Base-by-base conservation (phyloP, 2,329 filamentous ascomycete species). In the Colletotrichum sp. region DNA sequence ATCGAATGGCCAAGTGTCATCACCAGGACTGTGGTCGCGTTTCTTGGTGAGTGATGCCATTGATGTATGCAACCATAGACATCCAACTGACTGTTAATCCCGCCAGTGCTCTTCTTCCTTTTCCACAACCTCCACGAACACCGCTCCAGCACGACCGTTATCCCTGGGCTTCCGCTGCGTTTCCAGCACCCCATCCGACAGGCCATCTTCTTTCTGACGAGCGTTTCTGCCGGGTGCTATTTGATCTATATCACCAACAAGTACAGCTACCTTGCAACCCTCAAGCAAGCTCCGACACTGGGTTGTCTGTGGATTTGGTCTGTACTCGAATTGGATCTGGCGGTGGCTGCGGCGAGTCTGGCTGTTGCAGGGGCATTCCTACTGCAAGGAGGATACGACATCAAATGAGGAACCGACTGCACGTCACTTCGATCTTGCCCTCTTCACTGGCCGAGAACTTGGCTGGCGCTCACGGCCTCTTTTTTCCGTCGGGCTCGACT, bases 271-370 rank as follows among this genome's bases (percentile, higher is more conserved):
- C 92, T 98, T 79, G 94, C 94, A 8, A 93, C 98, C 24, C 96
- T 99, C 95, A 98, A 98, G 87, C 93, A 92, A 78, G 94, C 96
- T 1, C 97, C 97, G n/a, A 93, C 96, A 7, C 84, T 98, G 16
- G 97, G 95, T 1, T 96, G 95, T 55, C 84, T 99, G 21, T 99
- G 96, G 96, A 90, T 99, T 6, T 99, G 96, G 96, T 92, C 94
- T 36, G 93, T 99, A 26, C 90, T 99, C 63, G 97, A 99, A 86
- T 90, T 98, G 85, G 90, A 95, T 71, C 87, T 98, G 55, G 81
- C 88, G 1, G 92, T 91, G 81, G 95, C 94, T 1, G 86, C 93
- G 2, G 79, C 85, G 15, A 93, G 91, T 78, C 82, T 93, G 44
- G 82, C 83, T 5, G 78, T 85, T 3, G 86, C 87, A 3, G 87